phyloP scores from a whole-genome alignment of 257 asterid species.

The Nicotiana benthamiana region DNA sequence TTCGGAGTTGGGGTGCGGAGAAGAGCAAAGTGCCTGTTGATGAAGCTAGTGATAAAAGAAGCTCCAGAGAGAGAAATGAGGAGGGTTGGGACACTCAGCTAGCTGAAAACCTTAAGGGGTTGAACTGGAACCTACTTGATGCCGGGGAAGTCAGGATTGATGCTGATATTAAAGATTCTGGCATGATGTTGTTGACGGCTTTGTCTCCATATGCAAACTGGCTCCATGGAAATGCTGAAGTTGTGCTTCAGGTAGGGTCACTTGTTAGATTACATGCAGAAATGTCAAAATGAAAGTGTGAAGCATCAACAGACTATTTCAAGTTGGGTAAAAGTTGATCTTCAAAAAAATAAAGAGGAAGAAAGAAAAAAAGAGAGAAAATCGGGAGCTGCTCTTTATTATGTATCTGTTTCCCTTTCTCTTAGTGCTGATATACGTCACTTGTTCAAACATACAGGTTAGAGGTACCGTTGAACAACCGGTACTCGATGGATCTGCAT shows the following conservation, averaged over 20 bases:
- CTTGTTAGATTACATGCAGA: background rate
- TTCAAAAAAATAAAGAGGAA: background rate
- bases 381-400: background rate
- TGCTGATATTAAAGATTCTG: constrained; percentile 96
- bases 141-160: constrained; percentile 95
- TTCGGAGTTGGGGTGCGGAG: constrained; percentile 62
- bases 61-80: constrained; percentile 67
- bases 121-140: constrained; percentile 93
- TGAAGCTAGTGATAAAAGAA: constrained; percentile 65
- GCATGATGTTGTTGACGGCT: constrained; percentile 96
- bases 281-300: constrained; percentile 1
- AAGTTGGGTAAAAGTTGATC: background rate
- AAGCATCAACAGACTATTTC: background rate
- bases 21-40: constrained; percentile 51
- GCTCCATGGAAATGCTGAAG: constrained; percentile 97
- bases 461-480: constrained; percentile 99
- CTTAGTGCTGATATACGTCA: constrained; percentile 15
- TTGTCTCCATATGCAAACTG: constrained; percentile 96
- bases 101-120: constrained; percentile 90
- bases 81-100: constrained; percentile 84
- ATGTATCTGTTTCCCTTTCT: constrained; percentile 2
- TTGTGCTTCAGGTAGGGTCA: constrained; percentile 78
- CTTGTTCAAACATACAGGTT: constrained; percentile 40
- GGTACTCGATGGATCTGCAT: constrained; percentile 91
- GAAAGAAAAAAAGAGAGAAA: background rate